Percentiles rank a stretch among this genome's conserved stretches.
Conservation (phyloP, 2,329 filamentous ascomycete genomes). For the Apiospora sp. region DNA sequence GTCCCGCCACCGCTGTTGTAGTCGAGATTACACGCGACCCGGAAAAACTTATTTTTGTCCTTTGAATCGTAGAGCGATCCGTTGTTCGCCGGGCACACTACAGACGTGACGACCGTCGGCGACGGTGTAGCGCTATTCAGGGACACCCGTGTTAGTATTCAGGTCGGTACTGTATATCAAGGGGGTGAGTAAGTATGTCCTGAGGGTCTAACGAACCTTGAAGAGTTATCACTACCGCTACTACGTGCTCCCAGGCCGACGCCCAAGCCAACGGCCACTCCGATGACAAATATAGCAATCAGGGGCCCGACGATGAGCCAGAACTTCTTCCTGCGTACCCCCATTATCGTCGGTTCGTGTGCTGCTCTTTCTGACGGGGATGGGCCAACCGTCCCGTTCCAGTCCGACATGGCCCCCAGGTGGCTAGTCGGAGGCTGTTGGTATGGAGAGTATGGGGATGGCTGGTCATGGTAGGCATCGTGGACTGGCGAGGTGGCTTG, state of each 20-base stretch:
- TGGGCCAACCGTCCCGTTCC: slow-evolving; percentile 18
- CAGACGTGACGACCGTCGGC: slow-evolving; percentile 1
- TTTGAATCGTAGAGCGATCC: slow-evolving; percentile 41
- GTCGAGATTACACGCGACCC: slow-evolving; percentile 46
- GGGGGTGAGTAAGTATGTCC: background rate
- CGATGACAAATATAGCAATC: slow-evolving; percentile 35
- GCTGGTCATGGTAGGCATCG: background rate
- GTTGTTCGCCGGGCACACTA: slow-evolving; percentile 44
- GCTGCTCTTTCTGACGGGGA: background rate
- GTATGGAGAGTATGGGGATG: slow-evolving; percentile 19
- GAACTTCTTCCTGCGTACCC: slow-evolving; percentile 34
- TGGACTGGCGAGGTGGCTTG: slow-evolving; percentile 26
- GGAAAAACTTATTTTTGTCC: slow-evolving; percentile 34
- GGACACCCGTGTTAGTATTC: background rate
- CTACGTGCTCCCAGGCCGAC: slow-evolving; percentile 32
- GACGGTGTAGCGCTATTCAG: slow-evolving; percentile 23
- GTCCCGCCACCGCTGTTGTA: slow-evolving; percentile 43
- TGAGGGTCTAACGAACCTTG: background rate
- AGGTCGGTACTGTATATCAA: background rate
- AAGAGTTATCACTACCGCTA: background rate
- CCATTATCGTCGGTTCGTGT: slow-evolving; percentile 29
- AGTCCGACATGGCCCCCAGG: slow-evolving; percentile 9
- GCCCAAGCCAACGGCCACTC: slow-evolving; percentile 38
- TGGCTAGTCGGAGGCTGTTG: slow-evolving; percentile 6
- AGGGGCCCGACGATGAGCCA: slow-evolving; percentile 38